Evolutionary conservation across 805 yeast species (phyloP), one percentile per base, ranked within the genome.

Genomic region (Saccharomycopsis fibuligera): DNA sequence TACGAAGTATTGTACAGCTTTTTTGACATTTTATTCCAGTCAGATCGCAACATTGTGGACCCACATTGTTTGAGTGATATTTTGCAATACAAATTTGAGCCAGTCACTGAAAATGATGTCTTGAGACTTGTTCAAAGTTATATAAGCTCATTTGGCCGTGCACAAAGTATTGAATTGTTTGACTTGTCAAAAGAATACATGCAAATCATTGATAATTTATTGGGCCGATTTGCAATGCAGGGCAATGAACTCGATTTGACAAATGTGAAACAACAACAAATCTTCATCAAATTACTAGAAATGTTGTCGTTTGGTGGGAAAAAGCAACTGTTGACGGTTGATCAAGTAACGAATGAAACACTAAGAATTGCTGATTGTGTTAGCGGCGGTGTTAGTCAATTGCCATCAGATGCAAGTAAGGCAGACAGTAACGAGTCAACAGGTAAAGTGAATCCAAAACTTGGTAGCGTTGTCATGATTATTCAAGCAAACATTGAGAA

Each of bases 241-340:
- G 53, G 53, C 12, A 27, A 29, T 27, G 23, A 23, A 8, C 24
- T 49, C 9, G 48, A 49, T 30, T 38, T 49, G 10, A 31, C 45
- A 12, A 36, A 49, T 22, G 31, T 29, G 14, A 35, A 23, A 5
- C 17, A 22, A 6, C 46, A 42, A 37, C n/a, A 29, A 21, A 30
- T n/a, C n/a, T n/a, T n/a, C n/a, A n/a, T n/a, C n/a, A n/a, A n/a
- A n/a, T n/a, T n/a, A n/a, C n/a, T n/a, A n/a, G n/a, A n/a, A n/a
- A n/a, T n/a, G n/a, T n/a, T n/a, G n/a, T n/a, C n/a, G n/a, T n/a
- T n/a, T n/a, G n/a, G n/a, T n/a, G n/a, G n/a, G n/a, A n/a, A n/a
- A n/a, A n/a, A n/a, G n/a, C n/a, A n/a, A n/a, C n/a, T n/a, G n/a
- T n/a, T n/a, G n/a, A n/a, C n/a, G n/a, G n/a, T n/a, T n/a, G n/a